These are phyloP conservation scores for Pyrus bretschneideri DNA, from an alignment of 306 rosid species.

Conservation along the genomic window DNA sequence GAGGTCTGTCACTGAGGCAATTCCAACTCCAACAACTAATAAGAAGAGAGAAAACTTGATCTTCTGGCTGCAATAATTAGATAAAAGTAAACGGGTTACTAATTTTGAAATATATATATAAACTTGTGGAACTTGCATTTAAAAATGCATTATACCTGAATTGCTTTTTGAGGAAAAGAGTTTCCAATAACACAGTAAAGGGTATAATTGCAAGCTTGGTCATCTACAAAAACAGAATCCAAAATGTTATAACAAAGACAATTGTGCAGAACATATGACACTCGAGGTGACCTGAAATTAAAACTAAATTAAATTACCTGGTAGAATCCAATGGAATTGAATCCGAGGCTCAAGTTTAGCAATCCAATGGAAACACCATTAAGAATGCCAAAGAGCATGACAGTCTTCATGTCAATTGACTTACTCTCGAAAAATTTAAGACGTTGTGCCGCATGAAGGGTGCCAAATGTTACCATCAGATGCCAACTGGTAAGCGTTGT, in stretches of 20 bases:
- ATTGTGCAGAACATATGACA: not conserved
- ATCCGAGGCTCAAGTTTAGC: constrained; percentile 92
- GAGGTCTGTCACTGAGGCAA: constrained; percentile 94
- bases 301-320: constrained; percentile 45
- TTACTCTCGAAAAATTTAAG: constrained; percentile 68
- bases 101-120: not conserved
- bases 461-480: constrained; percentile 88
- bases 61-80: constrained; percentile 53
- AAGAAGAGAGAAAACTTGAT: constrained; percentile 70
- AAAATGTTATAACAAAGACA: not conserved
- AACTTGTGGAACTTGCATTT: not conserved
- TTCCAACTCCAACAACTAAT: constrained; percentile 86
- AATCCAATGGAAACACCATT: constrained; percentile 93
- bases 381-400: constrained; percentile 77
- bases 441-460: constrained; percentile 84
- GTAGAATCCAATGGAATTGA: constrained; percentile 94
- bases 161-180: constrained; percentile 69
- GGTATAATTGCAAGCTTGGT: constrained; percentile 99
- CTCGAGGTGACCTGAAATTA: not conserved
- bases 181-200: constrained; percentile 83
- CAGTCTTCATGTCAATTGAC: constrained; percentile 72
- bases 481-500: constrained; percentile 99
- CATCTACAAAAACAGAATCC: constrained; percentile 52
- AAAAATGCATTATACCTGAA: constrained; percentile 54
- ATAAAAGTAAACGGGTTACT: not conserved